Evolutionary conservation across 1,284 basidiomycete genomes (phyloP).

Genomic region (Cerioporus squamosus): DNA sequence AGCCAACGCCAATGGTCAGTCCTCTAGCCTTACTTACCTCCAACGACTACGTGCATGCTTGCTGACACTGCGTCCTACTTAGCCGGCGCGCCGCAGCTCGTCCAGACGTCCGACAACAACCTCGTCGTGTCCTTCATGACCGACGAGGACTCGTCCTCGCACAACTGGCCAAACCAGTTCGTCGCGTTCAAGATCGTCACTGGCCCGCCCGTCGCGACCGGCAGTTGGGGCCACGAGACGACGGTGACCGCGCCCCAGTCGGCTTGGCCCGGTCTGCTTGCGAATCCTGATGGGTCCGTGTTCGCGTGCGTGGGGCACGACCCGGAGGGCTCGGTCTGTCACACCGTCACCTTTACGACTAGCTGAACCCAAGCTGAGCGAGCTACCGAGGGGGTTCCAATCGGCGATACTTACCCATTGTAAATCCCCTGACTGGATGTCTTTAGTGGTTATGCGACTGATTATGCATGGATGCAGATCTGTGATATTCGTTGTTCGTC

Average conservation of each 20-base stretch:
- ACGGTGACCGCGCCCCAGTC: constrained; percentile 4
- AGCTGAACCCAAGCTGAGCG: background rate
- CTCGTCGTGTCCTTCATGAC: constrained; percentile 9
- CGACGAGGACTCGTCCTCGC: constrained; percentile 1
- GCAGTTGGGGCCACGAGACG: constrained; percentile 3
- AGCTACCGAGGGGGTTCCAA: no score
- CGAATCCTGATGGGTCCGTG: constrained; percentile 7
- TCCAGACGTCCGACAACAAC: background rate
- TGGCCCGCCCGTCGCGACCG: background rate
- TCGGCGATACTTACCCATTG: no score
- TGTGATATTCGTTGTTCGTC: no score
- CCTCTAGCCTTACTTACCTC: background rate
- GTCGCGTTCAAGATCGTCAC: constrained; percentile 13
- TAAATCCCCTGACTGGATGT: no score
- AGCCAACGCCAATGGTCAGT: background rate
- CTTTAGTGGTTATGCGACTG: no score
- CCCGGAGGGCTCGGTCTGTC: constrained; percentile 9
- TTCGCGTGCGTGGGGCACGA: background rate
- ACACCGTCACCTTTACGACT: constrained; percentile 4
- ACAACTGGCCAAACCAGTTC: background rate
- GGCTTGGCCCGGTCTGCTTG: background rate
- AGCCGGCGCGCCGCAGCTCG: constrained; percentile 12
- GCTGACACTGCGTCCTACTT: background rate
- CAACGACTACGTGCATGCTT: background rate
- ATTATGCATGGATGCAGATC: no score